Evolutionary conservation across 306 rosid species (phyloP).

Genomic region (Glycyrrhiza uralensis): DNA sequence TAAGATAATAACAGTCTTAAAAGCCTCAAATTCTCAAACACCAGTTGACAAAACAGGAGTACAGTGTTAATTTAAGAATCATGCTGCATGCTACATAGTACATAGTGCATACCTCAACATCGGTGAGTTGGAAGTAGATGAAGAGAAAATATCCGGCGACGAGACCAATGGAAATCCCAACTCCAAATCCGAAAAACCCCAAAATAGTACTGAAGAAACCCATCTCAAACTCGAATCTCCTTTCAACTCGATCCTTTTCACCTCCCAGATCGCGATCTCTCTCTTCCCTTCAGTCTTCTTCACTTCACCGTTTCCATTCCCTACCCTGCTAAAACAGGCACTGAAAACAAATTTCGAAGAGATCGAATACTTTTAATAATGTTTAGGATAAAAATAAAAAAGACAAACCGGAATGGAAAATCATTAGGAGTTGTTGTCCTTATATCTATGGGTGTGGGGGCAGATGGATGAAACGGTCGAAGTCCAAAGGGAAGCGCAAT

Average conservation of each 20-base stretch:
- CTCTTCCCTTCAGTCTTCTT: conserved; percentile 12
- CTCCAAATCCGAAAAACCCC: conserved; percentile 78
- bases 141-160: conserved; percentile 76
- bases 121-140: conserved; percentile 63
- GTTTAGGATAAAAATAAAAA: too few relatives aligned
- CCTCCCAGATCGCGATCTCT: conserved; percentile 33
- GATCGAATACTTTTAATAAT: not conserved
- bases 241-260: conserved; percentile 1
- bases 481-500: not conserved
- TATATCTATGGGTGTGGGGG: conserved; percentile 1
- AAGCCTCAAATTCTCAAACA: not conserved
- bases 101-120: conserved; percentile 70
- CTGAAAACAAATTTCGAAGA: not conserved
- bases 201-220: conserved; percentile 72
- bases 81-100: not conserved
- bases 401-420: not conserved
- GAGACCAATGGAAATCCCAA: conserved; percentile 77
- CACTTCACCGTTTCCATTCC: not conserved
- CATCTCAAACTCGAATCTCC: conserved; percentile 40
- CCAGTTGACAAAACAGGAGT: not conserved
- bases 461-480: conserved; percentile 7
- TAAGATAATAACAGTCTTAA: not conserved
- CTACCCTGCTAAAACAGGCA: not conserved
- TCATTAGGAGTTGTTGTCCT: not conserved
- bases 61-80: not conserved